These are phyloP conservation scores for Paramecium sonneborni DNA, from an alignment of 73 alveolate species.

Conservation along the genomic window DNA sequence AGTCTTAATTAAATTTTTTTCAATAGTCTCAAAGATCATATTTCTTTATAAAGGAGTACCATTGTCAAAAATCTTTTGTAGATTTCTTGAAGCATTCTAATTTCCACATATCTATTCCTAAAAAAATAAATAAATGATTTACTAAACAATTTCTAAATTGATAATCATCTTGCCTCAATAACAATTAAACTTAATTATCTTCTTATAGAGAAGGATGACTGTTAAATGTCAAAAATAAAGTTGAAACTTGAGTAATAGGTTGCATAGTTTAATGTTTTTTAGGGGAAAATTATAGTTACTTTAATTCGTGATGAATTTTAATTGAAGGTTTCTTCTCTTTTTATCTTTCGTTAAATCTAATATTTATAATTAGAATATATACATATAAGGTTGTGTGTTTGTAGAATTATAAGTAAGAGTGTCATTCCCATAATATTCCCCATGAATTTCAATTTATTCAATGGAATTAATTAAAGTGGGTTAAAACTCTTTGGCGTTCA, in stretches of 20 bases:
- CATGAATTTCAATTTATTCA: background rate
- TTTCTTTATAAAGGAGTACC: background rate
- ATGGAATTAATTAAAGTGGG: background rate
- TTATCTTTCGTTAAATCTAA: background rate
- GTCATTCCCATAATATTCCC: background rate
- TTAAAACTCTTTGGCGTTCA: slow-evolving; percentile 30
- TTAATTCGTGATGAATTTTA: background rate
- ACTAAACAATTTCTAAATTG: slow-evolving; percentile 3
- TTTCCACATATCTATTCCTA: slow-evolving; percentile 47
- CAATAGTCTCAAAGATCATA: background rate
- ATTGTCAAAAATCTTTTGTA: slow-evolving; percentile 26
- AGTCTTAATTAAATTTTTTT: background rate
- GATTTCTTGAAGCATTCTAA: slow-evolving; percentile 48
- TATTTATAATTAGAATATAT: background rate
- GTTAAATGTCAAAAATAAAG: background rate
- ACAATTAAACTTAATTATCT: background rate
- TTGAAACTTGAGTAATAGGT: background rate
- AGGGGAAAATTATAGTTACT: background rate
- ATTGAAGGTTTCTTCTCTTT: background rate
- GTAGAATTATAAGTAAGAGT: background rate
- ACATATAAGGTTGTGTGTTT: slow-evolving; percentile 1
- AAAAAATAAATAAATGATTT: background rate
- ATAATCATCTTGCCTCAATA: background rate
- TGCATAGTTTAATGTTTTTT: slow-evolving; percentile 8
- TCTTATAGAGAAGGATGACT: slow-evolving; percentile 4